Evolutionary conservation across 805 yeast genomes (phyloP), one percentile per base, ranked within the genome.

Genomic region (Cyberlindnera maritima): DNA sequence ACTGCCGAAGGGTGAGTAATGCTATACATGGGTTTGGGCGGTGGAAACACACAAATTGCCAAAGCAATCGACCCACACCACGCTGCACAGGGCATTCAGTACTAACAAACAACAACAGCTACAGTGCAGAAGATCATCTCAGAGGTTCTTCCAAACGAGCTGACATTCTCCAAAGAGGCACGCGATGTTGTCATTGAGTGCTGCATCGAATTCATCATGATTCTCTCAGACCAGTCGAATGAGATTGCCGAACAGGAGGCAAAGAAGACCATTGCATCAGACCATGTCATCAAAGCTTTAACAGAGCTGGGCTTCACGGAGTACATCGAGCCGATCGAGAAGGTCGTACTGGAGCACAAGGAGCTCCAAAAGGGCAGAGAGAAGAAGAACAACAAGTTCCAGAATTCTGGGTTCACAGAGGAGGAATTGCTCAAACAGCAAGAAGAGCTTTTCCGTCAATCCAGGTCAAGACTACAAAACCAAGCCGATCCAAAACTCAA

Each of bases 161-260:
- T 88, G 47, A 82, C 91, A 7, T 89, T 92, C 57, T 81, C 96
- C 35, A 87, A 91, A 56, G 98, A 94, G 55, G 96, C 97, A 2
- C 75, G 97, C 48, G 98, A 92, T 60, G 94, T 96, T 37, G 79
- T 94, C 38, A 92, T 96, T 37, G 97, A 94, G 63, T 92, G 97
- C 65, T 90, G 97, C 59, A 89, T 94, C 46, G 97, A 90, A 67
- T 92, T 94, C 64, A 85, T 94, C 50, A 92, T 94, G 96, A 88
- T 92, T 49, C 71, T 92, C 36, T 86, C 97, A 11, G 88, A 96
- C 3, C 96, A 90, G 68, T 85, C 92, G 46, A 91, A 92, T 59
- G 98, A 94, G 52, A 90, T 94, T 55, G 98, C 98, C 1, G 98
- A 94, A 58, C 86, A 85, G 58, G 99, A 94, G 63, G 82, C 95